These are phyloP conservation scores for Mycosphaerella sp. DNA, from an alignment of 2,329 filamentous ascomycete species.

Conservation along the genomic window DNA sequence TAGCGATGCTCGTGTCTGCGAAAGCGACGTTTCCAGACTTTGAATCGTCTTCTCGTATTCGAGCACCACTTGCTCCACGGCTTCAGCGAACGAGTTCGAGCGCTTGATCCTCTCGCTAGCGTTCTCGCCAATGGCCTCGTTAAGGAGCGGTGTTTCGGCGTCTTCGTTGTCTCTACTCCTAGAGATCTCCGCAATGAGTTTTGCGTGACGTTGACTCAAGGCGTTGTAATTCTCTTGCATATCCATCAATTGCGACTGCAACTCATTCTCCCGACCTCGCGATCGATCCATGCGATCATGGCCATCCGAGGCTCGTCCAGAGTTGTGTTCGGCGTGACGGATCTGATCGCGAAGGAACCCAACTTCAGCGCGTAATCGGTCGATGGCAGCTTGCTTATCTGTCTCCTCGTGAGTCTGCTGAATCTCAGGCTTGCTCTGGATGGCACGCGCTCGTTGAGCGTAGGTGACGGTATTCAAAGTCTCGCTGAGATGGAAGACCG, in stretches of 20 bases:
- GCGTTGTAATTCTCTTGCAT: conserved; percentile 91
- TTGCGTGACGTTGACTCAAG: conserved; percentile 88
- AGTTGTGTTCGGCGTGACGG: conserved; percentile 67
- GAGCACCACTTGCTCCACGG: conserved; percentile 89
- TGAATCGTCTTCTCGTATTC: conserved; percentile 99
- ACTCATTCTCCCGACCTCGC: conserved; percentile 63
- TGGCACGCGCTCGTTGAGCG: conserved; percentile 88
- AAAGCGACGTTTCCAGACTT: conserved; percentile 81
- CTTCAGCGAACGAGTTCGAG: conserved; percentile 92
- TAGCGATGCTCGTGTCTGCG: conserved; percentile 76
- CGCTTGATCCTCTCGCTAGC: conserved; percentile 84
- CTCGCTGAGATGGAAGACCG: conserved; percentile 95
- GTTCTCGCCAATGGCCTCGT: conserved; percentile 64
- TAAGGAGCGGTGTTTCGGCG: conserved; percentile 52
- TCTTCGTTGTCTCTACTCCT: conserved; percentile 65
- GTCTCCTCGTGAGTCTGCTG: conserved; percentile 83
- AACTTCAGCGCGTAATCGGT: conserved; percentile 87
- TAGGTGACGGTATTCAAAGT: conserved; percentile 96
- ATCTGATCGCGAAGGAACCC: conserved; percentile 92
- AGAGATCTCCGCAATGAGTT: conserved; percentile 86
- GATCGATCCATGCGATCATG: conserved; percentile 56
- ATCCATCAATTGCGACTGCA: conserved; percentile 91
- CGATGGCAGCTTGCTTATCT: conserved; percentile 90
- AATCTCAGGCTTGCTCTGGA: conserved; percentile 95
- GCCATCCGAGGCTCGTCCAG: conserved; percentile 59